Evolutionary conservation across 345 rosid species (phyloP), one percentile per base, ranked within the genome.

Genomic region (Eucalyptus regnans): DNA sequence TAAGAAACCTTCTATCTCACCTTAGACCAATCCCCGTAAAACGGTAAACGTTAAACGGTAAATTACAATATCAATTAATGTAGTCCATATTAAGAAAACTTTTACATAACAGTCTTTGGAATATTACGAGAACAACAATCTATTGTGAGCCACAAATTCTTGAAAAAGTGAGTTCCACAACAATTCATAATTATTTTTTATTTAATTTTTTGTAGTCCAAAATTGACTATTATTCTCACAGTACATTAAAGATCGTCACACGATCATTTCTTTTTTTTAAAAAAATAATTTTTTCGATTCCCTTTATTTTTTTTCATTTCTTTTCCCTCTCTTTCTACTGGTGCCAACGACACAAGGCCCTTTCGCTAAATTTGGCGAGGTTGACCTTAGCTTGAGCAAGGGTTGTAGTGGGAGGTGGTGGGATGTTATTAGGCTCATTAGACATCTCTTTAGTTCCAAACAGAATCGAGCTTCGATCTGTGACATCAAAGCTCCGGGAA

Each of bases 21-120:
- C n/a, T n/a, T n/a, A n/a, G n/a, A n/a, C n/a, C n/a, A n/a, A n/a
- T n/a, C n/a, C n/a, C n/a, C n/a, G n/a, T n/a, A n/a, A n/a, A n/a
- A n/a, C n/a, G n/a, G n/a, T n/a, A n/a, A n/a, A n/a, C n/a, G n/a
- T n/a, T n/a, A n/a, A n/a, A n/a, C n/a, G n/a, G n/a, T n/a, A n/a
- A n/a, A n/a, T n/a, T n/a, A n/a, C n/a, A n/a, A n/a, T n/a, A n/a
- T n/a, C n/a, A n/a, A n/a, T n/a, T n/a, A n/a, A n/a, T n/a, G n/a
- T n/a, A n/a, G n/a, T n/a, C n/a, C n/a, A n/a, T n/a, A n/a, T n/a
- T n/a, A n/a, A n/a, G n/a, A n/a, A n/a, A n/a, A n/a, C n/a, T n/a
- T n/a, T n/a, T n/a, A n/a, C n/a, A n/a, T n/a, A n/a, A 0, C 0
- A 0, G 5, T 52, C 0, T 4, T 52, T 52, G 1, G 0, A 0